phyloP scores from a whole-genome alignment of 768 basidiomycete genomes.

The Suillus subaureus region DNA sequence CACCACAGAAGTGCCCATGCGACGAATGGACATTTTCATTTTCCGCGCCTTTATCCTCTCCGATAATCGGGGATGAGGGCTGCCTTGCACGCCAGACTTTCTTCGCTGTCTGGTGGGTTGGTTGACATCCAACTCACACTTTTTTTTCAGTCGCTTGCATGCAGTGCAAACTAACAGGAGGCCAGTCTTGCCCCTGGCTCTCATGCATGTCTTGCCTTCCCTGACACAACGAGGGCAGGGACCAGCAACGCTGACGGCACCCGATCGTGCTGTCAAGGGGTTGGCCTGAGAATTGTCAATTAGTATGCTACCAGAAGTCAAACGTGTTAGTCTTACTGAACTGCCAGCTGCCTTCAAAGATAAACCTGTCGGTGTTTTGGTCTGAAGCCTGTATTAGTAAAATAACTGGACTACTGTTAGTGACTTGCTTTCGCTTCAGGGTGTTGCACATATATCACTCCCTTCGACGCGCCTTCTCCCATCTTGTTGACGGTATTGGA shows the following conservation, averaged over 20 bases:
- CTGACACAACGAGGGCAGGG: not conserved
- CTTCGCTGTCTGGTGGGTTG: not conserved
- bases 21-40: not conserved
- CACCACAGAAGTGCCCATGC: not conserved
- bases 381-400: not conserved
- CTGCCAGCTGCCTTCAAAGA: not conserved
- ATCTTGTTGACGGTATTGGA: not conserved
- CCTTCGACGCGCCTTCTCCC: not conserved
- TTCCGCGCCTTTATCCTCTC: not conserved
- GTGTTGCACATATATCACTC: not conserved
- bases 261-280: not conserved
- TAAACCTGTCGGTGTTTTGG: not conserved
- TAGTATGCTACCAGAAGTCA: no score
- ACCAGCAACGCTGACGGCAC: not conserved
- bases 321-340: not conserved
- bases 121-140: not conserved
- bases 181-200: not conserved
- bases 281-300: not conserved
- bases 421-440: not conserved
- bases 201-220: not conserved
- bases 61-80: not conserved
- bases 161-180: not conserved
- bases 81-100: not conserved
- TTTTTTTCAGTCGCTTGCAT: not conserved
- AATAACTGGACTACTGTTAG: not conserved